A percentile compares a stretch with the other conserved stretches of the same genome.
These are phyloP conservation scores for Acrasis kona DNA, from an alignment of 78 protist species.

Conservation along the genomic window DNA sequence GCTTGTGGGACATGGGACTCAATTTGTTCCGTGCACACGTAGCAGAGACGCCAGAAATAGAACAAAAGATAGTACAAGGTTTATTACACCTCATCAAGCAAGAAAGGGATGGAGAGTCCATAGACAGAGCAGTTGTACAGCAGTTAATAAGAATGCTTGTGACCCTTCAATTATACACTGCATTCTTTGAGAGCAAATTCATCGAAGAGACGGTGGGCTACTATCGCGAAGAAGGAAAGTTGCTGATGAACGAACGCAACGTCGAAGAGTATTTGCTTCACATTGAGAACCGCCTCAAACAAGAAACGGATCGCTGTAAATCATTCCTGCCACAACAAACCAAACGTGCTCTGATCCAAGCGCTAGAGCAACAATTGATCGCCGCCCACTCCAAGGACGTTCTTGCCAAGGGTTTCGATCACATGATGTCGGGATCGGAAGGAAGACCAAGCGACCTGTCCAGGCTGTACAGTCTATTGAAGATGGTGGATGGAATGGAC, in stretches of 20 bases:
- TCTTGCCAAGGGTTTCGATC: neutral
- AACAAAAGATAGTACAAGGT: neutral
- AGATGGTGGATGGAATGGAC: neutral
- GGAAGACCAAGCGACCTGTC: neutral
- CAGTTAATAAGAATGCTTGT: neutral
- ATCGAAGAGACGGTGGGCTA: constrained; percentile 1
- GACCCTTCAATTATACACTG: neutral
- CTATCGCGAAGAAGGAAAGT: neutral
- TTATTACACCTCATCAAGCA: neutral
- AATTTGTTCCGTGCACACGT: constrained; percentile 33
- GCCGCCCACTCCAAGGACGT: constrained; percentile 7
- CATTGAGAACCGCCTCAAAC: constrained; percentile 9
- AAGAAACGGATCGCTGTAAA: constrained; percentile 1
- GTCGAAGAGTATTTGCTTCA: constrained; percentile 3
- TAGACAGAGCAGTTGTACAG: neutral
- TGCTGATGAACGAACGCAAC: neutral
- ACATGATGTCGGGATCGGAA: constrained; percentile 2
- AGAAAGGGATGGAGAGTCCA: constrained; percentile 12
- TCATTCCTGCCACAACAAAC: neutral
- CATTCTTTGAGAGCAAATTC: neutral
- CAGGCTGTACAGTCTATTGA: constrained; percentile 4
- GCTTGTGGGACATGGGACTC: constrained; percentile 66
- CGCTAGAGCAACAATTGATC: constrained; percentile 1
- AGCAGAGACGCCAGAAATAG: constrained; percentile 11
- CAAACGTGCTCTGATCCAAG: neutral